phyloP scores from a whole-genome alignment of 2,329 filamentous ascomycete species.

The Penicillium oxalicum region DNA sequence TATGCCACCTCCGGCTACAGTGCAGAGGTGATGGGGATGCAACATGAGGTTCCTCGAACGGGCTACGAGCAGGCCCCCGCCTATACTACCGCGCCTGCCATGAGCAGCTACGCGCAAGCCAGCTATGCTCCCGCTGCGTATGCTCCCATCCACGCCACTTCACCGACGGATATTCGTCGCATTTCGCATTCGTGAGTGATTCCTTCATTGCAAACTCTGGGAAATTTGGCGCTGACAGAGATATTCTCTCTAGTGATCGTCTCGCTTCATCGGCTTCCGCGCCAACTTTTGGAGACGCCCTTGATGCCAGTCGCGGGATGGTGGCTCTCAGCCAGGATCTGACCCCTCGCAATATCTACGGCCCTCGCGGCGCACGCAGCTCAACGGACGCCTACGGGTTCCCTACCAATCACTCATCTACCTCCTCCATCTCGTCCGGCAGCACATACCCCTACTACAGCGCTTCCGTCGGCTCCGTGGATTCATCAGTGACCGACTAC shows the following conservation, averaged over 20 bases:
- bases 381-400: conserved; percentile 88
- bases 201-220: background rate
- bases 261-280: conserved; percentile 45
- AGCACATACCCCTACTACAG: conserved; percentile 82
- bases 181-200: conserved; percentile 78
- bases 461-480: conserved; percentile 62
- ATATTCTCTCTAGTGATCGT: conserved; percentile 25
- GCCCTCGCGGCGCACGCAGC: conserved; percentile 59
- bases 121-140: conserved; percentile 75
- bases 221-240: too few relatives aligned
- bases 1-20: conserved; percentile 58
- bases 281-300: conserved; percentile 69
- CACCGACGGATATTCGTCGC: conserved; percentile 56
- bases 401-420: conserved; percentile 79
- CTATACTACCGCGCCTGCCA: conserved; percentile 61
- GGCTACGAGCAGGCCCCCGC: conserved; percentile 67
- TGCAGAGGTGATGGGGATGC: conserved; percentile 61
- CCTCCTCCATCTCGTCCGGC: conserved; percentile 83
- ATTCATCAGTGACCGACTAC: conserved; percentile 84
- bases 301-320: conserved; percentile 92
- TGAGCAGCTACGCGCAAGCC: conserved; percentile 62
- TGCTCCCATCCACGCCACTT: conserved; percentile 53
- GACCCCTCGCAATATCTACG: conserved; percentile 85
- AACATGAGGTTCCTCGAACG: conserved; percentile 72
- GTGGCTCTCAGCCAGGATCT: conserved; percentile 88